Percentiles rank a stretch among this genome's conserved stretches.
phyloP scores from a whole-genome alignment of 1,139 yeast species.

The Saccharomyces hybrid region DNA sequence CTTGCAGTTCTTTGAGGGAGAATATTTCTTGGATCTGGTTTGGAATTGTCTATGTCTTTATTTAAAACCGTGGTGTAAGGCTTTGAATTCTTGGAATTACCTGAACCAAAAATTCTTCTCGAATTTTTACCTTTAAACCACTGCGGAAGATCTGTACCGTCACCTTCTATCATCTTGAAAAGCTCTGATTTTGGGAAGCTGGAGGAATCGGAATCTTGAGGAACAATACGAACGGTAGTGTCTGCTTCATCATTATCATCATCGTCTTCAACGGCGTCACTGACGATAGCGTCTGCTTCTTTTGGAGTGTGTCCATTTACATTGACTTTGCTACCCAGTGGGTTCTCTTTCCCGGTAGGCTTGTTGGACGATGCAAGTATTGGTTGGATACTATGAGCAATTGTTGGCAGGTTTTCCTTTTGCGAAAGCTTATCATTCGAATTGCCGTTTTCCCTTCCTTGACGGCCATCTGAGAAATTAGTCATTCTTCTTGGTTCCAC shows the following conservation, averaged over 20 bases:
- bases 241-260: conserved; percentile 12
- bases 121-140: conserved; percentile 6
- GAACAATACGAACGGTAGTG: conserved; percentile 12
- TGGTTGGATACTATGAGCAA: background rate
- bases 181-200: conserved; percentile 27
- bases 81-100: conserved; percentile 12
- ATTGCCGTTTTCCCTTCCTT: conserved; percentile 1
- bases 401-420: background rate
- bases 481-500: conserved; percentile 10
- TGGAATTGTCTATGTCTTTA: conserved; percentile 30
- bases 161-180: conserved; percentile 22
- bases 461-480: conserved; percentile 11
- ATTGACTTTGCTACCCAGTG: background rate
- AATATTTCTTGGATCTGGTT: conserved; percentile 29
- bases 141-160: conserved; percentile 16
- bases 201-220: conserved; percentile 10
- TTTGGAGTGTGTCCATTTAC: background rate
- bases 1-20: conserved; percentile 24
- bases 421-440: background rate
- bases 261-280: conserved; percentile 11
- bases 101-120: conserved; percentile 3
- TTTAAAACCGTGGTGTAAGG: conserved; percentile 32
- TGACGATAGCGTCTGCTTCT: conserved; percentile 2
- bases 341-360: background rate
- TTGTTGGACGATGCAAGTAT: background rate